Evolutionary conservation across 345 rosid species (phyloP).

Genomic region (Orychophragmus violaceus): DNA sequence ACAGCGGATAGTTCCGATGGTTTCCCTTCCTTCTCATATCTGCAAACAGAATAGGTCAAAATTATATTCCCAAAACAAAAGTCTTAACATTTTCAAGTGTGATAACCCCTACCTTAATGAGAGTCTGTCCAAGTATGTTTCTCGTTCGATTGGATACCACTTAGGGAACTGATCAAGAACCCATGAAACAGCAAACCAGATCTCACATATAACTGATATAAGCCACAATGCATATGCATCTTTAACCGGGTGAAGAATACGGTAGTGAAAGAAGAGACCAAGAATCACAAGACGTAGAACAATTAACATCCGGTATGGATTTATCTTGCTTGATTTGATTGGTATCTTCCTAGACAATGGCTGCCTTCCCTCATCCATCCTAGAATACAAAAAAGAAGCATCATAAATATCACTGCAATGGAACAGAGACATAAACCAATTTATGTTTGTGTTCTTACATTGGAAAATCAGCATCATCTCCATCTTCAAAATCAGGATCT

Average conservation of each 20-base stretch:
- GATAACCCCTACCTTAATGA: slow-evolving; percentile 59
- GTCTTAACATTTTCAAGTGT: not conserved
- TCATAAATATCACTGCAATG: slow-evolving; percentile 3
- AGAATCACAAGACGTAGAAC: slow-evolving; percentile 81
- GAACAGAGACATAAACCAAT: not conserved
- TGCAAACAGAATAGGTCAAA: slow-evolving; percentile 24
- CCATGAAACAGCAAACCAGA: slow-evolving; percentile 99
- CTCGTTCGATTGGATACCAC: slow-evolving; percentile 86
- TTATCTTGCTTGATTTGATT: slow-evolving; percentile 91
- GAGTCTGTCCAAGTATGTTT: slow-evolving; percentile 92
- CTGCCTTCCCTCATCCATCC: slow-evolving; percentile 99
- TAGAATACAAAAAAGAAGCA: slow-evolving; percentile 21
- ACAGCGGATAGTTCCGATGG: slow-evolving; percentile 75
- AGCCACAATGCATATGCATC: slow-evolving; percentile 94
- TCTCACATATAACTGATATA: slow-evolving; percentile 94
- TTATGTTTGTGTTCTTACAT: slow-evolving; percentile 45
- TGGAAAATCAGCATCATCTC: slow-evolving; percentile 83
- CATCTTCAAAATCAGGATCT: slow-evolving; percentile 60
- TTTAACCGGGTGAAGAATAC: slow-evolving; percentile 84
- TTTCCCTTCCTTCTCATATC: slow-evolving; percentile 98
- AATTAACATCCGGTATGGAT: slow-evolving; percentile 82
- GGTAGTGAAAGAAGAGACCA: slow-evolving; percentile 87
- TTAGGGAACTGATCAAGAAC: slow-evolving; percentile 98
- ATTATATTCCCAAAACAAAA: not conserved
- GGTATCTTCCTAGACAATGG: slow-evolving; percentile 97